Conservation (phyloP, 179 eudicot genomes). For the Patellifolia procumbens region DNA sequence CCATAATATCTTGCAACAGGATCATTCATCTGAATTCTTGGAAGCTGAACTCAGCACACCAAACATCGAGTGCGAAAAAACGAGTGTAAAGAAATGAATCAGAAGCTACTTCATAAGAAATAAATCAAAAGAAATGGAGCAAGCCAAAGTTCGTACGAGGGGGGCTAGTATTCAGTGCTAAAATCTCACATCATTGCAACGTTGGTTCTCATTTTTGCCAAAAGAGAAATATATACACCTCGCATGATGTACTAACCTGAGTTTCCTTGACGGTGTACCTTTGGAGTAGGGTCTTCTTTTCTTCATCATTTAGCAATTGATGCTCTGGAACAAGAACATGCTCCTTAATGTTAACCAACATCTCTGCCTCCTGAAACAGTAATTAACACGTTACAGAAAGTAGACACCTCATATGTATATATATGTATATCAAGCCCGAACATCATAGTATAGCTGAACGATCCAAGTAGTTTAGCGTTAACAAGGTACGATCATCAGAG, state of each 20-base stretch:
- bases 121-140: neutral
- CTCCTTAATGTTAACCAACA: constrained; percentile 74
- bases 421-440: neutral
- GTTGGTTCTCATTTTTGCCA: neutral
- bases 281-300: constrained; percentile 79
- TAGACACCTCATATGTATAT: neutral
- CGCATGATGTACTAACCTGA: constrained; percentile 48
- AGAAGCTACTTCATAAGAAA: neutral
- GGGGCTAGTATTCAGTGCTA: too few relatives aligned
- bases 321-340: constrained; percentile 90
- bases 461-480: neutral
- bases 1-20: constrained; percentile 82
- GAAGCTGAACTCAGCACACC: constrained; percentile 47
- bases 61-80: neutral
- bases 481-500: neutral
- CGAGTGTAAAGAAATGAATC: neutral
- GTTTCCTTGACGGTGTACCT: constrained; percentile 88
- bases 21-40: constrained; percentile 74
- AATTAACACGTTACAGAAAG: neutral
- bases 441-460: neutral
- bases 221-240: neutral
- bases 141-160: neutral
- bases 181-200: too few relatives aligned
- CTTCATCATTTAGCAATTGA: constrained; percentile 67
- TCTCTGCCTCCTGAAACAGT: constrained; percentile 63